Percentiles rank a stretch among this genome's conserved stretches.
Evolutionary conservation across 495 filamentous ascomycete genomes (phyloP).

Genomic region (Massariosphaeria phaeospora): DNA sequence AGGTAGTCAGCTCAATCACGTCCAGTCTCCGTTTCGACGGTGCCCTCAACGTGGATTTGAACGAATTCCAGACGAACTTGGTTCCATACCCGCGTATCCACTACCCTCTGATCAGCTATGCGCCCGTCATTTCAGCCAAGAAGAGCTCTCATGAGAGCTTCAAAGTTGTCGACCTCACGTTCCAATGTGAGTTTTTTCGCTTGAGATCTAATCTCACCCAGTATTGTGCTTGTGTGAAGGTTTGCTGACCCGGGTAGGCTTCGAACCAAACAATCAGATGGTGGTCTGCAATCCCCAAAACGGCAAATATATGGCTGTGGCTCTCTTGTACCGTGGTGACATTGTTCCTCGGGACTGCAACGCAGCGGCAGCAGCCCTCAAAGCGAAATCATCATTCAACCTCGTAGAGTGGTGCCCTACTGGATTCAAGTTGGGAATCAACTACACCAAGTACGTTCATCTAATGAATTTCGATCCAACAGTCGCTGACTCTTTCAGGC

Average conservation of each 20-base stretch:
- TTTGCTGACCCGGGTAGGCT: slow-evolving; percentile 45
- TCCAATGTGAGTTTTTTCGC: slow-evolving; percentile 61
- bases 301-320: slow-evolving; percentile 93
- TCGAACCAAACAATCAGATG: slow-evolving; percentile 96
- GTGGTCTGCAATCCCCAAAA: slow-evolving; percentile 88
- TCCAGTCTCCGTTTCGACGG: slow-evolving; percentile 86
- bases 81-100: slow-evolving; percentile 90
- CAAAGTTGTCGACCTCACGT: slow-evolving; percentile 81
- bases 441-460: slow-evolving; percentile 50
- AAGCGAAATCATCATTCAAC: slow-evolving; percentile 85
- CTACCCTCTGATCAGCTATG: slow-evolving; percentile 85
- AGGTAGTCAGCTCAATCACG: slow-evolving; percentile 82
- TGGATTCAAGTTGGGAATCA: slow-evolving; percentile 92
- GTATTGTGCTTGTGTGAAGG: too few species aligned
- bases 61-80: slow-evolving; percentile 93
- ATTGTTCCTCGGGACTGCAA: slow-evolving; percentile 81
- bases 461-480: background rate
- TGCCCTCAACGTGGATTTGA: slow-evolving; percentile 85
- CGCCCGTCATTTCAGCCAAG: slow-evolving; percentile 74
- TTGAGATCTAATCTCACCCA: background rate
- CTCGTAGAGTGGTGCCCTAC: slow-evolving; percentile 96
- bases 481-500: slow-evolving; percentile 48
- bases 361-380: slow-evolving; percentile 71
- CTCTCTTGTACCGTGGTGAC: slow-evolving; percentile 84
- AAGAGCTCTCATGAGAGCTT: slow-evolving; percentile 88